These are phyloP conservation scores for Pugionium dolabratum DNA, from an alignment of 345 rosid species.

Conservation along the genomic window DNA sequence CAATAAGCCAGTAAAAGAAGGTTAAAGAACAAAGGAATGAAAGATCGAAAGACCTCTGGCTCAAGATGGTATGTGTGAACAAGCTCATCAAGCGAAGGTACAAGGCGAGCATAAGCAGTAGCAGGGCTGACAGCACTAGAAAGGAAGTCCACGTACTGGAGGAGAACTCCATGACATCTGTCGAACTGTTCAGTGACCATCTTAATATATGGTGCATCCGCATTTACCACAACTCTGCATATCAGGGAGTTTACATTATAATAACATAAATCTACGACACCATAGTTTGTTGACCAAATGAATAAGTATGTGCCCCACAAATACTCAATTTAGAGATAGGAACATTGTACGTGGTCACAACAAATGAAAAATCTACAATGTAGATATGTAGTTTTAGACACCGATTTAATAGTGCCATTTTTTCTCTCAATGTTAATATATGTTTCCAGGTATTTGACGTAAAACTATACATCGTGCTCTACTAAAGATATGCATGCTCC, in stretches of 20 bases:
- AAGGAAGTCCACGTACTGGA: constrained; percentile 95
- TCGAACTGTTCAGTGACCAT: constrained; percentile 99
- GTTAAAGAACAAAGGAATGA: constrained; percentile 20
- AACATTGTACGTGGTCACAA: constrained; percentile 17
- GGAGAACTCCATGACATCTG: constrained; percentile 98
- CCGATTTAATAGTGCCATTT: constrained; percentile 3
- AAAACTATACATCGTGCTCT: constrained; percentile 2
- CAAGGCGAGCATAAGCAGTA: constrained; percentile 70
- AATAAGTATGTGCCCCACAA: constrained; percentile 6
- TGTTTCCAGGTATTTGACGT: constrained; percentile 23
- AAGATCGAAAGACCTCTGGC: constrained; percentile 70
- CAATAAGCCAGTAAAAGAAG: constrained; percentile 17
- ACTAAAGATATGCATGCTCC: not conserved
- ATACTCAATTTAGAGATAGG: constrained; percentile 25
- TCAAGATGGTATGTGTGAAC: constrained; percentile 90
- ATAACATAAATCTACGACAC: constrained; percentile 15
- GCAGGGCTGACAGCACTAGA: constrained; percentile 78
- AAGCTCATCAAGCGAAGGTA: constrained; percentile 89
- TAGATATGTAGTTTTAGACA: constrained; percentile 20
- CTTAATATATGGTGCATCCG: constrained; percentile 94
- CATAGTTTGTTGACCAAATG: constrained; percentile 16
- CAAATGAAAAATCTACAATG: constrained; percentile 23
- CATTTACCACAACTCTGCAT: constrained; percentile 88
- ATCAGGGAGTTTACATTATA: constrained; percentile 28
- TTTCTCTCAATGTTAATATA: constrained; percentile 11